These are phyloP conservation scores for Teratosphaeria gauchensis DNA, from an alignment of 2,329 filamentous ascomycete genomes.

Conservation along the genomic window DNA sequence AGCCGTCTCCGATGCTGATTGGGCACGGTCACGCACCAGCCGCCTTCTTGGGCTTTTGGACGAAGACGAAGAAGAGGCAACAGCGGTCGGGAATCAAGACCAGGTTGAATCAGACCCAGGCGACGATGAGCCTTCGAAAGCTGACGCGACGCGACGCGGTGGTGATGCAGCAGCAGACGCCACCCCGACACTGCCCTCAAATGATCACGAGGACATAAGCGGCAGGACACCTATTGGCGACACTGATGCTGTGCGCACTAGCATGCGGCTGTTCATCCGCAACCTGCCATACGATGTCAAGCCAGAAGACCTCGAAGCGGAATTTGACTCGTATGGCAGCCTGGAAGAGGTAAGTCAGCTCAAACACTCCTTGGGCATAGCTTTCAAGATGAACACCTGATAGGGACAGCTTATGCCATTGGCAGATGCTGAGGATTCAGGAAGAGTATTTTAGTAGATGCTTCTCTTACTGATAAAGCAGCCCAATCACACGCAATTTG, in stretches of 20 bases:
- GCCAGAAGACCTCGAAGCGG: conserved; percentile 63
- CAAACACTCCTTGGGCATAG: conserved; percentile 14
- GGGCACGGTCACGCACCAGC: conserved; percentile 82
- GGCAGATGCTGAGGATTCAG: conserved; percentile 77
- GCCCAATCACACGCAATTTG: conserved; percentile 4
- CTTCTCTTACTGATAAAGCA: conserved; percentile 58
- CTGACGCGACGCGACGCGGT: conserved; percentile 10
- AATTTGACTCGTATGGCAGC: conserved; percentile 64
- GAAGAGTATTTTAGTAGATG: conserved; percentile 99
- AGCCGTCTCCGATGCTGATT: conserved; percentile 69
- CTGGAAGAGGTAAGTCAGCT: conserved; percentile 72
- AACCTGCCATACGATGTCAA: conserved; percentile 77
- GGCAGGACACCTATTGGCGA: conserved; percentile 16
- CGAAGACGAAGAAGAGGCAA: conserved; percentile 47
- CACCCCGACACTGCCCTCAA: conserved; percentile 18
- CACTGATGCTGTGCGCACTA: conserved; percentile 57
- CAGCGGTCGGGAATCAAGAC: conserved; percentile 1
- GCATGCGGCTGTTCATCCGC: conserved; percentile 72
- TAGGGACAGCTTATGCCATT: conserved; percentile 98
- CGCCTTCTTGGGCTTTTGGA: conserved; percentile 76
- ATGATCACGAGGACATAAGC: conserved; percentile 15
- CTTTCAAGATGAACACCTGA: conserved; percentile 84
- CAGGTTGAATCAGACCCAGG: conserved; percentile 4
- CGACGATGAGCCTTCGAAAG: conserved; percentile 5
- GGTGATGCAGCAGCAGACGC: conserved; percentile 11